Evolutionary conservation across 2,329 filamentous ascomycete species (phyloP), one percentile per base, ranked within the genome.

Genomic region (Microascus cirrosus): DNA sequence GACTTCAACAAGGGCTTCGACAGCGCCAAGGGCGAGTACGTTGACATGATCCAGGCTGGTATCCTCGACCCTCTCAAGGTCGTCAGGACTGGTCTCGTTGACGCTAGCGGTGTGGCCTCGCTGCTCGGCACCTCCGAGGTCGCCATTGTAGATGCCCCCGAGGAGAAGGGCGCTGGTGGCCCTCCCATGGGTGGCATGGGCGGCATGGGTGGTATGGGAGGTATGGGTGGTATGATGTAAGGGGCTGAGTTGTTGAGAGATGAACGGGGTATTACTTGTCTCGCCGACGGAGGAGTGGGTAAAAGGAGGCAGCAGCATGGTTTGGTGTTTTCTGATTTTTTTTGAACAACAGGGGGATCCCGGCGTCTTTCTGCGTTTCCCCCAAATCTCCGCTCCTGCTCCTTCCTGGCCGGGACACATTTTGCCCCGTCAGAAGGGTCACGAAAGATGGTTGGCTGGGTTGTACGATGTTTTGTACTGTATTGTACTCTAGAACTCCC

Each of bases 31-130:
- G 91, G 93, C 75, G 89, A 97, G 80, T 99, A 96, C 77, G 91
- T 96, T 65, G 93, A 99, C 80, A 97, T 99, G 94, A 96, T 99
- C 70, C 74, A 83, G 62, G 84, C 90, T 65, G 94, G 94, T 87
- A 99, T 99, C 74, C 88, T 99, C 60, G 94, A 99, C 73, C 94
- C 94, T 63, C 89, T 99, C 82, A 99, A 99, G 89, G 94, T 99
- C 66, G 94, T 99, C 70, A 91, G 94, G 68, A 99, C 94, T 62
- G 93, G 90, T 69, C 86, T 99, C 60, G 83, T 92, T 68, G 94
- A 99, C 68, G 94, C 94, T 66, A 93, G 87, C 70, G 94, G 94
- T 76, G 94, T 99, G 67, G 94, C 94, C 57, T 97, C 93, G 57
- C 85, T 99, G 61, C 88, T 99, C 61, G 94, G 94, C 71, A 99